These are phyloP conservation scores for Alternaria triticina DNA, from an alignment of 2,329 filamentous ascomycete genomes.

Conservation along the genomic window DNA sequence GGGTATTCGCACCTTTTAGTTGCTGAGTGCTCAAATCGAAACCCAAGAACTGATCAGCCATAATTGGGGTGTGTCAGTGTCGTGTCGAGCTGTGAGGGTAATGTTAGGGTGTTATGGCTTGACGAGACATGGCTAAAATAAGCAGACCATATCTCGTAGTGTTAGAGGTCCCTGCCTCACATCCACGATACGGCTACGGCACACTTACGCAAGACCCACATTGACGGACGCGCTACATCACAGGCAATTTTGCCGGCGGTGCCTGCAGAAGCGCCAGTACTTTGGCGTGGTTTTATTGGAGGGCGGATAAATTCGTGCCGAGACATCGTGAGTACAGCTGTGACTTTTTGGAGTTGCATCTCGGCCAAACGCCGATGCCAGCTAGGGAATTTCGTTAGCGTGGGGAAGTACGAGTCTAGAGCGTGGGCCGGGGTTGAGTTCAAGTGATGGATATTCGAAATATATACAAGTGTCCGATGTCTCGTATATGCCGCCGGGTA, in stretches of 20 bases:
- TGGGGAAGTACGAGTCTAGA: slow-evolving; percentile 2
- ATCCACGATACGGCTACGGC: slow-evolving; percentile 17
- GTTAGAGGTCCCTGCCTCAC: slow-evolving; percentile 18
- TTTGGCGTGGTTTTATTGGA: slow-evolving; percentile 21
- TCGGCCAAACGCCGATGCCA: slow-evolving; percentile 10
- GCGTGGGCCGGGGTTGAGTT: not conserved
- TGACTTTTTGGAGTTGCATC: not conserved
- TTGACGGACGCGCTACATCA: slow-evolving; percentile 27
- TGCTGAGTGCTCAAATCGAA: slow-evolving; percentile 98
- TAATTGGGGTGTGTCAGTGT: slow-evolving; percentile 22
- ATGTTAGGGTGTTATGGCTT: not conserved
- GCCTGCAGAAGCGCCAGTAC: slow-evolving; percentile 25
- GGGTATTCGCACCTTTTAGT: slow-evolving; percentile 72
- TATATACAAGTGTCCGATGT: slow-evolving; percentile 6
- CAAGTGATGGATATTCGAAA: not conserved
- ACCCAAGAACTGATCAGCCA: slow-evolving; percentile 74
- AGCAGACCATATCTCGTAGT: slow-evolving; percentile 20
- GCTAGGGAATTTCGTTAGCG: not conserved
- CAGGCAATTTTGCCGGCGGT: slow-evolving; percentile 41
- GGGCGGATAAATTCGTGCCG: slow-evolving; percentile 30
- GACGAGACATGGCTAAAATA: slow-evolving; percentile 21
- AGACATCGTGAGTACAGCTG: slow-evolving; percentile 1
- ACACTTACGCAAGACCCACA: slow-evolving; percentile 23
- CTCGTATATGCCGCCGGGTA: slow-evolving; percentile 22
- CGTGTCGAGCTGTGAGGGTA: not conserved